These are phyloP conservation scores for Hyparrhenia diplandra DNA, from an alignment of 176 grass and related monocot genomes.

Conservation along the genomic window DNA sequence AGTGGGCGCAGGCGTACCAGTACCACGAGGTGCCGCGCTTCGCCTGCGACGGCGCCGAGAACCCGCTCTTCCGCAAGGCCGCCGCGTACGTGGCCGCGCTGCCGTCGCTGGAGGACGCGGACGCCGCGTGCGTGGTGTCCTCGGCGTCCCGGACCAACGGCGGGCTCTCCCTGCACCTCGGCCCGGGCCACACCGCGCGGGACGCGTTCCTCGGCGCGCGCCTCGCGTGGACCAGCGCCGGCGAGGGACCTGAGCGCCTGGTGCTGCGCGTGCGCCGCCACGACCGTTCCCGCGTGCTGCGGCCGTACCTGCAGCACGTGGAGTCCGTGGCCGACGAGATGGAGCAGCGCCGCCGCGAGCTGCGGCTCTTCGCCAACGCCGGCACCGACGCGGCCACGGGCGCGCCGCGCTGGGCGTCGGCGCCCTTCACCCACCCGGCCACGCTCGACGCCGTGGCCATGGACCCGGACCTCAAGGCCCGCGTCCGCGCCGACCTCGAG, in stretches of 20 bases:
- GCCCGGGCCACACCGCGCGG: conserved; percentile 24
- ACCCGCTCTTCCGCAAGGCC: conserved; percentile 50
- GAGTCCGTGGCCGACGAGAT: conserved; percentile 66
- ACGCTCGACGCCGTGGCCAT: conserved; percentile 73
- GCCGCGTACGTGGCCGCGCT: conserved; percentile 43
- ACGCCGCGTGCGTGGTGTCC: conserved; percentile 29
- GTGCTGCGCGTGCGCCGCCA: conserved; percentile 76
- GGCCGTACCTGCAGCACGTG: conserved; percentile 78
- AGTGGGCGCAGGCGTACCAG: conserved; percentile 83
- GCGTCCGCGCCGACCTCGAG: conserved; percentile 68
- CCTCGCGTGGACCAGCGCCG: conserved; percentile 24
- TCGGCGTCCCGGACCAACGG: conserved; percentile 24
- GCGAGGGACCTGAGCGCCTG: conserved; percentile 1
- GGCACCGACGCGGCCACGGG: background rate
- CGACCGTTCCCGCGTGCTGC: conserved; percentile 67
- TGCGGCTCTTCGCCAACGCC: conserved; percentile 50
- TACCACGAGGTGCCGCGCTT: conserved; percentile 77
- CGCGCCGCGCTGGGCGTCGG: conserved; percentile 35
- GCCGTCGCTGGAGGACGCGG: conserved; percentile 47
- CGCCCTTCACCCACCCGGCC: conserved; percentile 76
- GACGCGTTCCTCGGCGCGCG: no score
- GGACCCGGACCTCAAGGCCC: conserved; percentile 74
- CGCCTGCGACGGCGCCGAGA: conserved; percentile 20
- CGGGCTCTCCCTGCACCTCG: conserved; percentile 39
- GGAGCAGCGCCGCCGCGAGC: conserved; percentile 45